Evolutionary conservation across 768 basidiomycete species (phyloP).

Genomic region (Amanita muscaria): DNA sequence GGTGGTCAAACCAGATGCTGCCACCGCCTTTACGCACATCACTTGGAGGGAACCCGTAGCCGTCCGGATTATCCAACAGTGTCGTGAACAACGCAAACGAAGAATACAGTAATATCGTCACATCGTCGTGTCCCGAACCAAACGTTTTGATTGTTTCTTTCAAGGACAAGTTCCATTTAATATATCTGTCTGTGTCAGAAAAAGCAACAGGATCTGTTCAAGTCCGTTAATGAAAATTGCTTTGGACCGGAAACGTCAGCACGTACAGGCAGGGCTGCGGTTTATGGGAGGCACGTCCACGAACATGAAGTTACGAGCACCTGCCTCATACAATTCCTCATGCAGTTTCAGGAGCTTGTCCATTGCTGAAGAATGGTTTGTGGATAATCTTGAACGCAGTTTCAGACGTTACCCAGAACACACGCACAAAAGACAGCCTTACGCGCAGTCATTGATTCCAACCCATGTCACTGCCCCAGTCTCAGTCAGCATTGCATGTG

Average conservation of each 20-base stretch:
- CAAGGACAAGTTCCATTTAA: conserved; percentile 40
- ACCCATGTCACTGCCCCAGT: conserved; percentile 46
- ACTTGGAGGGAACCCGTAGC: conserved; percentile 27
- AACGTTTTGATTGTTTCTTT: conserved; percentile 26
- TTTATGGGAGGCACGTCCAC: conserved; percentile 51
- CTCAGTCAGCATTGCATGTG: too few species aligned
- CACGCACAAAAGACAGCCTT: conserved; percentile 10
- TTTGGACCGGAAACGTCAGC: not conserved
- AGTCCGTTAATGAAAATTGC: not conserved
- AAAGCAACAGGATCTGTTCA: not conserved
- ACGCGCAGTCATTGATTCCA: conserved; percentile 63
- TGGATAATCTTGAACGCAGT: conserved; percentile 12
- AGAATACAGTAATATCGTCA: conserved; percentile 41
- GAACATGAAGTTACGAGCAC: conserved; percentile 48
- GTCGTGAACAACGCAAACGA: conserved; percentile 36
- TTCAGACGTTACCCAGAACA: not conserved
- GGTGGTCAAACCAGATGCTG: conserved; percentile 39
- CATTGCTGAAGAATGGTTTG: conserved; percentile 18
- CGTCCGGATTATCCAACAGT: conserved; percentile 36
- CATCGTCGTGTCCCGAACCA: conserved; percentile 30
- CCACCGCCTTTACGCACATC: conserved; percentile 28
- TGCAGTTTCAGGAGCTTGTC: conserved; percentile 34
- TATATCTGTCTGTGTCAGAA: conserved; percentile 3
- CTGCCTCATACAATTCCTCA: conserved; percentile 38
- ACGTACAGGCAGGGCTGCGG: conserved; percentile 37